phyloP scores from a whole-genome alignment of 495 filamentous ascomycete genomes.

The Evansstolkia leycettana region DNA sequence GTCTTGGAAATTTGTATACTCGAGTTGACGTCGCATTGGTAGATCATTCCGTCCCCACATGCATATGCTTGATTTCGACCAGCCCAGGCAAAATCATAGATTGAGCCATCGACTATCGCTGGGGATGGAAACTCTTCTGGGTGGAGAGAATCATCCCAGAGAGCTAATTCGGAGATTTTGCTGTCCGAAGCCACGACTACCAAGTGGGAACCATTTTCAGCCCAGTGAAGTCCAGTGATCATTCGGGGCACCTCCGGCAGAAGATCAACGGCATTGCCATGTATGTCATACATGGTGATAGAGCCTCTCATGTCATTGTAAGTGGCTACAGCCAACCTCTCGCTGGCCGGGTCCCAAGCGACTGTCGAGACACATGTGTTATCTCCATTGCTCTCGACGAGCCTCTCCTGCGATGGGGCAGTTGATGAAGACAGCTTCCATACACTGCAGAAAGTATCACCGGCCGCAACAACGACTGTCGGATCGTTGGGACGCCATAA shows the following conservation, averaged over 20 bases:
- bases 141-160: conserved; percentile 32
- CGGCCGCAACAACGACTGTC: conserved; percentile 59
- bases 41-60: conserved; percentile 27
- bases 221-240: conserved; percentile 32
- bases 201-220: conserved; percentile 23
- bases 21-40: conserved; percentile 30
- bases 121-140: conserved; percentile 31
- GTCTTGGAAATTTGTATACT: conserved; percentile 26
- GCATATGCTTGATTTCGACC: conserved; percentile 22
- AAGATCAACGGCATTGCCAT: conserved; percentile 42
- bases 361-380: conserved; percentile 40
- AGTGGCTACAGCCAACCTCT: conserved; percentile 56
- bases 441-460: conserved; percentile 68
- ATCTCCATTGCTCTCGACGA: conserved; percentile 22
- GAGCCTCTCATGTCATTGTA: conserved; percentile 49
- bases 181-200: conserved; percentile 32
- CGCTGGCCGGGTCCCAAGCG: conserved; percentile 59
- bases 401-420: conserved; percentile 24
- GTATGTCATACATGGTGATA: conserved; percentile 54
- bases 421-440: conserved; percentile 50
- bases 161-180: conserved; percentile 27
- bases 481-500: conserved; percentile 70
- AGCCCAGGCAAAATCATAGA: conserved; percentile 29
- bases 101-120: conserved; percentile 23
- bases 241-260: conserved; percentile 34